These are phyloP conservation scores for Hygrophorus russula DNA, from an alignment of 768 basidiomycete species.

Conservation along the genomic window DNA sequence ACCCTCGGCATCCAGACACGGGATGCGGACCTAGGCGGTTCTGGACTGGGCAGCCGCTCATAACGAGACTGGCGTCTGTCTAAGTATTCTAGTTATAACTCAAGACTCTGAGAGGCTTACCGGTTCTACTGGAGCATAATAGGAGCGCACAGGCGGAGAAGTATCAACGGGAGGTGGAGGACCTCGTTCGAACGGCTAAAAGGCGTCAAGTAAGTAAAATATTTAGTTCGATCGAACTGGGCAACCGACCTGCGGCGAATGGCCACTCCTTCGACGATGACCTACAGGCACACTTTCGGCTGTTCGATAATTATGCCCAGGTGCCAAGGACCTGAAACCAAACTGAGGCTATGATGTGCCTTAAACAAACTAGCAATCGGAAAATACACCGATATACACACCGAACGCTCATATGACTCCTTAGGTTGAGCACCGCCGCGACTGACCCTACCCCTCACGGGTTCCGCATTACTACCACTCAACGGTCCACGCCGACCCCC, in stretches of 20 bases:
- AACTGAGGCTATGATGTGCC: neutral
- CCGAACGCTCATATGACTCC: neutral
- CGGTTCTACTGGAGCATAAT: neutral
- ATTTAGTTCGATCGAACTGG: neutral
- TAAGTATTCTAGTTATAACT: no score
- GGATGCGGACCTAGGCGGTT: constrained; percentile 4
- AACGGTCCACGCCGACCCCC: constrained; percentile 1
- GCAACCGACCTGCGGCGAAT: neutral
- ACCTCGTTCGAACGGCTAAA: neutral
- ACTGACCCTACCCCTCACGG: neutral
- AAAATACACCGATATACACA: neutral
- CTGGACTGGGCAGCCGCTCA: neutral
- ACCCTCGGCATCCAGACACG: constrained; percentile 15
- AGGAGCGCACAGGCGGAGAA: neutral
- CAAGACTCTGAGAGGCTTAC: neutral
- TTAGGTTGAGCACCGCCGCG: neutral
- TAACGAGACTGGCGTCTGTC: neutral
- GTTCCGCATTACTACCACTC: neutral
- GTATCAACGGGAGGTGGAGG: neutral
- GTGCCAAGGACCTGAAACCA: neutral
- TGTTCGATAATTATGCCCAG: neutral
- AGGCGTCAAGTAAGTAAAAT: neutral
- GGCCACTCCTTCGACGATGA: constrained; percentile 1
- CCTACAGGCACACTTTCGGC: neutral
- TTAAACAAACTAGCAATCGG: neutral